Base-by-base conservation (phyloP, 139 green algal genomes). In the Eudorina sp. region DNA sequence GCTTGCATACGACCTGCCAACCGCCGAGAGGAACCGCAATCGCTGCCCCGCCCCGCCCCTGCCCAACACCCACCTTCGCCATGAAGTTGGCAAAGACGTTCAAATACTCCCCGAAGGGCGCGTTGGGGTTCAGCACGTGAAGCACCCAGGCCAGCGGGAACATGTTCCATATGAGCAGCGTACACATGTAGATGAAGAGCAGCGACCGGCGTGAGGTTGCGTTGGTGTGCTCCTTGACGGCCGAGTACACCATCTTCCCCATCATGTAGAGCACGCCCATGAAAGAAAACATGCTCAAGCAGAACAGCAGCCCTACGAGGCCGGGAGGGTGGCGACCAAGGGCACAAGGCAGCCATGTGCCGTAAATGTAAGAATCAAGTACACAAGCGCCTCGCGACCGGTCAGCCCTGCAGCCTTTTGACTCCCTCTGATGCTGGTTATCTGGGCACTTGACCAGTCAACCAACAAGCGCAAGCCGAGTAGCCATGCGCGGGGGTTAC, bases 131-230 rank as follows among this genome's bases (percentile, higher is more conserved):
- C 16, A 80, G 23, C 27, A 62, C 53, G 43, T 64, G 51, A 51
- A 89, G 53, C 53, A 83, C 5, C 83, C 83, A 89, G 36, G 83
- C 74, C 48, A 91, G 25, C 25, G 88, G 88, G 41, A 91, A 91
- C 40, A 91, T 53, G 43, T 18, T 51, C 88, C 88, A 91, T 3
- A 91, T 89, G 38, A 91, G 25, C 31, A 91, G 60, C 43, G 88
- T 91, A 82, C 88, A 89, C 53, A 86, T 86, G 88, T 89, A 91
- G 73, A 91, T 91, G 88, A 91, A 89, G 16, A 74, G n/a, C 48
- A 83, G 45, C 69, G 68, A 73, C 38, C 68, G 55, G 48, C 74
- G 53, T 4, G 41, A 51, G 85, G 38, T 55, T 36, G 31, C 55
- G 36, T 9, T 48, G 41, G 69, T 53, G 36, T 89, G 70, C 43